Evolutionary conservation across 495 filamentous ascomycete genomes (phyloP), one percentile per base, ranked within the genome.

Genomic region (Venustampulla echinocandica): DNA sequence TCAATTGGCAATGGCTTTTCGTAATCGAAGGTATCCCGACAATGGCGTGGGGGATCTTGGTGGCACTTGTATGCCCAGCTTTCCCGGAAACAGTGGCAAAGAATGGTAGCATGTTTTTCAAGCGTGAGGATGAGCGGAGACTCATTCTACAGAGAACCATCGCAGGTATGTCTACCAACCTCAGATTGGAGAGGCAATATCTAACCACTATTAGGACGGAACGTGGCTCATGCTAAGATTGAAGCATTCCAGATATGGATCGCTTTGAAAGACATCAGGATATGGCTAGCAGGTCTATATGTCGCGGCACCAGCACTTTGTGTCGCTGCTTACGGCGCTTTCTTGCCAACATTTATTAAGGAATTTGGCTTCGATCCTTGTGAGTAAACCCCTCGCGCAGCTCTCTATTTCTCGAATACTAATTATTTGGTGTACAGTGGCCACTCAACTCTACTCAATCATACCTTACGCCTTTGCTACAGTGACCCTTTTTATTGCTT

Each of bases 21-120:
- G 79, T 84, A 41, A 65, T 83, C 17, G 73, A 79, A 40, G 81
- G 82, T 40, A 74, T 81, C 34, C 6, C 17, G 9, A 7, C 34
- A 18, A 37, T 37, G 10, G 34, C 10, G 34, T 6, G 6, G 34
- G 17, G 34, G 9, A 18, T 37, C 34, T 17, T 37, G 15, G 34
- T 37, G 9, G 17, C 17, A 5, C 6, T 18, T 5, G 9, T 37
- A 6, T 15, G 9, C 9, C 34, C 34, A 10, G 9, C 6, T 10
- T 10, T 5, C 17, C 34, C 34, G 6, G 9, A 37, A 37, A 30
- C 27, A 7, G 27, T 30, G n/a, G n/a, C n/a, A n/a, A 30, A 30
- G 27, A 30, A 6, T 7, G 7, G 27, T 10, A 10, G 15, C 6
- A 5, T 37, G 6, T 10, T 10, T 6, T 10, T 17, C 34, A 17